A percentile compares a stretch with the other conserved stretches of the same genome.
phyloP scores from a whole-genome alignment of 1,284 basidiomycete species.

The Papiliotrema terrestris region DNA sequence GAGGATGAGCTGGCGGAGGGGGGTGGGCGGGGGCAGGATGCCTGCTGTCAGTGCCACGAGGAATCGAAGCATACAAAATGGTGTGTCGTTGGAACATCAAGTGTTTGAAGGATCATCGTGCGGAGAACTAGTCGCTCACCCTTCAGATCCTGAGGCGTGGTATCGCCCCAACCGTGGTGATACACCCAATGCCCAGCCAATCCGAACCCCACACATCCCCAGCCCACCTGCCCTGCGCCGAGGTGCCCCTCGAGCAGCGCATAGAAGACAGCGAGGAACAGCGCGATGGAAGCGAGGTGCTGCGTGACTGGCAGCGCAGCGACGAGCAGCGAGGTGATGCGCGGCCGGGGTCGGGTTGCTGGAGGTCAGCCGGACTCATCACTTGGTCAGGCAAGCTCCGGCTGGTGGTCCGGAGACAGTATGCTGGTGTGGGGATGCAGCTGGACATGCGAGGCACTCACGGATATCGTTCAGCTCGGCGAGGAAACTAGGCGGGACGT shows the following conservation, averaged over 20 bases:
- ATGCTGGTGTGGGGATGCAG: too few species aligned
- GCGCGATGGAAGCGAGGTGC: conserved; percentile 71
- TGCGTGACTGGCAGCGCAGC: conserved; percentile 78
- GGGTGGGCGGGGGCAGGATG: conserved; percentile 41
- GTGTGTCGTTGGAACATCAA: background rate
- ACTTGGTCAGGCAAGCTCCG: too few species aligned
- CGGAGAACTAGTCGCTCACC: too few species aligned
- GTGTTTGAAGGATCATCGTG: background rate
- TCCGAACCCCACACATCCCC: conserved; percentile 63
- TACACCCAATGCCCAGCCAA: conserved; percentile 64
- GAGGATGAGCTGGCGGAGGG: conserved; percentile 58
- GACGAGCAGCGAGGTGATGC: conserved; percentile 66
- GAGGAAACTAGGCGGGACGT: conserved; percentile 74
- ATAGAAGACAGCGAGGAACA: conserved; percentile 78
- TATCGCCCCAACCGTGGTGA: conserved; percentile 20
- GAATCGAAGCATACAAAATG: background rate
- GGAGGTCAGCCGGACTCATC: background rate
- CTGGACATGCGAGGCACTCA: conserved; percentile 51
- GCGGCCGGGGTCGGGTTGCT: conserved; percentile 43
- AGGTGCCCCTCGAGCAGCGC: conserved; percentile 62
- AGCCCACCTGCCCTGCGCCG: conserved; percentile 67
- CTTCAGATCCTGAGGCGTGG: too few species aligned
- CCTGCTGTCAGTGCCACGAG: conserved; percentile 33
- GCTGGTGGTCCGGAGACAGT: too few species aligned
- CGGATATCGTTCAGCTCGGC: conserved; percentile 72